phyloP scores from a whole-genome alignment of 2,329 filamentous ascomycete species.

The Onygenales sp. region DNA sequence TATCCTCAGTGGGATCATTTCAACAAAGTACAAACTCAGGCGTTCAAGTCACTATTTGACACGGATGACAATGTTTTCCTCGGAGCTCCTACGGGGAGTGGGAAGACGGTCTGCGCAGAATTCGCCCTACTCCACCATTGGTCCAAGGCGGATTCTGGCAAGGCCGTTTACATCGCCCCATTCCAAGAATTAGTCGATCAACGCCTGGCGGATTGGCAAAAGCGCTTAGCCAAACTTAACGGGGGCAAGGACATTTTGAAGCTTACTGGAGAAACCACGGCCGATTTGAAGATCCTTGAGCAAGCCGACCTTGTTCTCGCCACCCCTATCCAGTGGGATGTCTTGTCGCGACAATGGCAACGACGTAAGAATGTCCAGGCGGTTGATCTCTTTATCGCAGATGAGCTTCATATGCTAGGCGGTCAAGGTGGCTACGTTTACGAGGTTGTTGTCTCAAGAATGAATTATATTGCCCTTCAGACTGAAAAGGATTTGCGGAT shows the following conservation, averaged over 20 bases:
- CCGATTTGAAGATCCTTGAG: slow-evolving; percentile 81
- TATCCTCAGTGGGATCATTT: slow-evolving; percentile 82
- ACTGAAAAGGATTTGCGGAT: slow-evolving; percentile 78
- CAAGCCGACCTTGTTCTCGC: slow-evolving; percentile 82
- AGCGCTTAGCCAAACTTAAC: slow-evolving; percentile 59
- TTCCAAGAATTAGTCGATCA: slow-evolving; percentile 88
- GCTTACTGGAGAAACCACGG: slow-evolving; percentile 83
- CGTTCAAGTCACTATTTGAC: slow-evolving; percentile 86
- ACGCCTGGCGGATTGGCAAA: slow-evolving; percentile 74
- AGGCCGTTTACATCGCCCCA: slow-evolving; percentile 87
- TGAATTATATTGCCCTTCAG: slow-evolving; percentile 90
- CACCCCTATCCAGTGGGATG: slow-evolving; percentile 92
- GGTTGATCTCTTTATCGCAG: slow-evolving; percentile 84
- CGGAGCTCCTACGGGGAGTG: slow-evolving; percentile 85
- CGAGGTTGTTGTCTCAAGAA: slow-evolving; percentile 92
- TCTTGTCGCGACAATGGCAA: slow-evolving; percentile 91
- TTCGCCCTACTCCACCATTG: slow-evolving; percentile 87
- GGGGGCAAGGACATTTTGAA: slow-evolving; percentile 89
- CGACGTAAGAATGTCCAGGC: slow-evolving; percentile 89
- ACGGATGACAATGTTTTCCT: slow-evolving; percentile 91
- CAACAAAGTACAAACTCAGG: slow-evolving; percentile 96
- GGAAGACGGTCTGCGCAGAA: slow-evolving; percentile 94
- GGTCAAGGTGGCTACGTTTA: slow-evolving; percentile 82
- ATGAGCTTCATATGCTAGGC: slow-evolving; percentile 89
- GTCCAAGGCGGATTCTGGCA: slow-evolving; percentile 60